These are phyloP conservation scores for Magnolia changhungtana DNA, from an alignment of 164 flowering plant genomes.

Conservation along the genomic window DNA sequence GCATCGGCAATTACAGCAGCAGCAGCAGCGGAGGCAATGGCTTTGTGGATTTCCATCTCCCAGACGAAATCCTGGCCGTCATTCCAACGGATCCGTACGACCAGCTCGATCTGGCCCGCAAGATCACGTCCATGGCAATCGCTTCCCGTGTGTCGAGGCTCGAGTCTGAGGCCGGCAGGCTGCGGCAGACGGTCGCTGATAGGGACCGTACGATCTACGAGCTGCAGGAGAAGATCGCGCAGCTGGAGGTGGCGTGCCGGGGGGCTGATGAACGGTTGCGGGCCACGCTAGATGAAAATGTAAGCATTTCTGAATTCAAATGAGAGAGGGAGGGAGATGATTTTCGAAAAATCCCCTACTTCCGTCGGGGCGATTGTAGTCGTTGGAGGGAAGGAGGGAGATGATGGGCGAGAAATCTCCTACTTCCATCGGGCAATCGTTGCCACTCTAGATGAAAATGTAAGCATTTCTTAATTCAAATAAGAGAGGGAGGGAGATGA, in stretches of 20 bases:
- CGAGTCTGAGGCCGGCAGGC: constrained; percentile 52
- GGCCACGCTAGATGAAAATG: constrained; percentile 64
- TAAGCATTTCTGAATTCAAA: constrained; percentile 15
- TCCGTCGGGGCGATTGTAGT: too few relatives aligned
- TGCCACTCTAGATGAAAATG: constrained; percentile 65
- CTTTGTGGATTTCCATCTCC: constrained; percentile 54
- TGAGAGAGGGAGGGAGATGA: neutral
- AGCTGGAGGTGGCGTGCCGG: constrained; percentile 34
- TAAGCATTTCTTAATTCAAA: constrained; percentile 14
- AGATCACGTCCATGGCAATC: constrained; percentile 91
- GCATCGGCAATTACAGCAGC: constrained; percentile 6
- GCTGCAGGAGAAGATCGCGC: constrained; percentile 53
- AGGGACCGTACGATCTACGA: constrained; percentile 58
- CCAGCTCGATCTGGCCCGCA: constrained; percentile 89
- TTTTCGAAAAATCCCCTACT: neutral
- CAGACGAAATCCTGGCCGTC: constrained; percentile 74
- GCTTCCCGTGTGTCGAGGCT: constrained; percentile 91
- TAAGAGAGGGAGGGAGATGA: neutral
- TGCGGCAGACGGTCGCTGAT: constrained; percentile 54
- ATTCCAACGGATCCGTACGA: constrained; percentile 91
- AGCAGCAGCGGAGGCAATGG: constrained; percentile 20
- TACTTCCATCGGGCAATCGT: neutral
- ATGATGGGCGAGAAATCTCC: neutral
- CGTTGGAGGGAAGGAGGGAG: neutral
- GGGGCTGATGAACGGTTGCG: constrained; percentile 50